Evolutionary conservation across 2,329 filamentous ascomycete genomes (phyloP), one percentile per base, ranked within the genome.

Genomic region (Aureobasidium lini): DNA sequence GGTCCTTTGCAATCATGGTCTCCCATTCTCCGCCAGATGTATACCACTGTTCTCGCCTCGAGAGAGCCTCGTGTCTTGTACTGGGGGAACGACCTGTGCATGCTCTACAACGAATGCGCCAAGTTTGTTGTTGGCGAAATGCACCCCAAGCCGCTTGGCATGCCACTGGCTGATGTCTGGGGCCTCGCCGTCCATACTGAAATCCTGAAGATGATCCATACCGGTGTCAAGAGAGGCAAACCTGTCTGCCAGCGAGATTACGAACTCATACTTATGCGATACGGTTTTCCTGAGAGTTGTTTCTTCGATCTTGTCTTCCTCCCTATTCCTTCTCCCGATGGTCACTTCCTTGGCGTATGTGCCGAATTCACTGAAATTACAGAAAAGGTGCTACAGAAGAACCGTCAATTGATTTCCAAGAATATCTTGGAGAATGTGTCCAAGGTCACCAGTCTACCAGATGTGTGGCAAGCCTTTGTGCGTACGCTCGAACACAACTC

Each of bases 281-380:
- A 67, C 43, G 68, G 67, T 6, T 67, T 65, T 15, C 40, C 64
- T 5, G 69, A 71, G 49, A 66, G 70, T 57, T 66, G 64, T 1
- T 70, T 65, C 42, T 69, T 65, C 61, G 59, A 67, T 31, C 65
- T 67, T 40, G 64, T 65, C 15, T 52, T 68, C 9, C 56, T 70
- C 3, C 69, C 69, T 0, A 59, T 71, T 6, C 57, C 67, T 10
- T 64, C 64, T 4, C 18, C 31, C 15, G 57, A 62, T 40, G 61
- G 61, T 5, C 40, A 29, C 10, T 57, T 49, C 11, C 44, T 59
- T 29, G 61, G 54, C 8, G 54, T 50, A 23, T n/a, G 61, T 16
- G 42, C 53, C 15, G 63, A 63, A 40, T 61, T 58, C 18, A 56
- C 42, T 1, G 58, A 60, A 29, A 60, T 28, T 9, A 60, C 58